Conservation (phyloP, 352 stramenopile genomes). For the Phytophthora fragariaefolia region DNA sequence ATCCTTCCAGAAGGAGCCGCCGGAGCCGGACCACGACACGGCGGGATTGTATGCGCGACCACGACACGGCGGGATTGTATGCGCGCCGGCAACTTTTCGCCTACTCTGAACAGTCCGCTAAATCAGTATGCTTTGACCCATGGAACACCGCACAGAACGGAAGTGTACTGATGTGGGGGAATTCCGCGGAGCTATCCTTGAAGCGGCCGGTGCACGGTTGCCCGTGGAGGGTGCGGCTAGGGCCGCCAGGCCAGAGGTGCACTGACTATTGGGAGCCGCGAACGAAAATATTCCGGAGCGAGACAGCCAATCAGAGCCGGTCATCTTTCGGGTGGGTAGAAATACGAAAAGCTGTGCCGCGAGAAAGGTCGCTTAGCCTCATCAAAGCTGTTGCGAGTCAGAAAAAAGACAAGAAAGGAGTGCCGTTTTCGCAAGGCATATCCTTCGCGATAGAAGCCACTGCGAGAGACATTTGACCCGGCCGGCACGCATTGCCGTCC, state of each 20-base stretch:
- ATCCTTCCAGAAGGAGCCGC: slow-evolving; percentile 29
- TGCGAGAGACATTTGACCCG: not conserved
- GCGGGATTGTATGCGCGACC: slow-evolving; percentile 5
- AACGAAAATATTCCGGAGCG: not conserved
- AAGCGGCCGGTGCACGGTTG: not conserved
- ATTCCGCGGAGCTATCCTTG: too few relatives aligned
- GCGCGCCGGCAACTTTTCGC: slow-evolving; percentile 4
- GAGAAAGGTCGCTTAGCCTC: not conserved
- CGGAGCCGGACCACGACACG: not conserved
- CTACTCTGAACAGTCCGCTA: too few relatives aligned
- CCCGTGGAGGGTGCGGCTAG: not conserved
- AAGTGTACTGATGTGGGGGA: not conserved
- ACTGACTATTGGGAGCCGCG: not conserved
- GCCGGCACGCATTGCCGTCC: too few relatives aligned
- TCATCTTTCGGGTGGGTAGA: not conserved
- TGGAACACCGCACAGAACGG: slow-evolving; percentile 11
- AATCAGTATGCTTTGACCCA: slow-evolving; percentile 19
- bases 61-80: slow-evolving; percentile 7
- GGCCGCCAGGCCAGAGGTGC: not conserved
- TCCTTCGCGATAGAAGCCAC: not conserved
- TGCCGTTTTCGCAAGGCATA: too few relatives aligned
- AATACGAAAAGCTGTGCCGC: not conserved
- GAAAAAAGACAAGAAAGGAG: too few relatives aligned
- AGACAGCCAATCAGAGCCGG: not conserved
- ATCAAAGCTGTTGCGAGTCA: not conserved